These are phyloP conservation scores for Pyrenophora tritici-repentis DNA, from an alignment of 2,329 filamentous ascomycete species.

Conservation along the genomic window DNA sequence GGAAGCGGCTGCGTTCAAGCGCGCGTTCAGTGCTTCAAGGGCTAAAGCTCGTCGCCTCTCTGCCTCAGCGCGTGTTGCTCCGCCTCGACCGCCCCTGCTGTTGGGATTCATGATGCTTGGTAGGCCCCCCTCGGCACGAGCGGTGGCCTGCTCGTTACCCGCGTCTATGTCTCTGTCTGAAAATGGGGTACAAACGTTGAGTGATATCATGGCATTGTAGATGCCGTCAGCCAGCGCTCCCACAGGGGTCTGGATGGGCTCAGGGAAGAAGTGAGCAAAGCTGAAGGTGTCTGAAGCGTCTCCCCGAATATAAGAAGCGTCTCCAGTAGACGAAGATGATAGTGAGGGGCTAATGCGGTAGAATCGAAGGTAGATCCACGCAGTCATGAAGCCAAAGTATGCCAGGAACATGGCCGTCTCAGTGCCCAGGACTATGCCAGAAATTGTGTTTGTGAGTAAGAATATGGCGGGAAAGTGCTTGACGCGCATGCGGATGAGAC, in stretches of 20 bases:
- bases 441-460: constrained; percentile 71
- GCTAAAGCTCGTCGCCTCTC: constrained; percentile 88
- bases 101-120: constrained; percentile 62
- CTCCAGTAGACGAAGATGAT: constrained; percentile 59
- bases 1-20: constrained; percentile 80
- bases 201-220: constrained; percentile 73
- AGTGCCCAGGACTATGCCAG: constrained; percentile 67
- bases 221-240: constrained; percentile 73
- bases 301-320: constrained; percentile 68
- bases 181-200: constrained; percentile 84
- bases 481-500: constrained; percentile 86
- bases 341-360: constrained; percentile 74
- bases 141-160: constrained; percentile 71
- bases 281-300: constrained; percentile 96
- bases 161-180: constrained; percentile 78
- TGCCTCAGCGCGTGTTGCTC: constrained; percentile 82
- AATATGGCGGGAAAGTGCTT: constrained; percentile 79
- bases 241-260: constrained; percentile 77
- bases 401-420: constrained; percentile 80
- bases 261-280: constrained; percentile 94
- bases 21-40: constrained; percentile 87
- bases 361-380: constrained; percentile 96
- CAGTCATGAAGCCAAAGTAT: constrained; percentile 79
- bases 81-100: constrained; percentile 55
- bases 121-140: constrained; percentile 64